Conservation (phyloP, 2,329 filamentous ascomycete species). For the Calonectria fujianensis region DNA sequence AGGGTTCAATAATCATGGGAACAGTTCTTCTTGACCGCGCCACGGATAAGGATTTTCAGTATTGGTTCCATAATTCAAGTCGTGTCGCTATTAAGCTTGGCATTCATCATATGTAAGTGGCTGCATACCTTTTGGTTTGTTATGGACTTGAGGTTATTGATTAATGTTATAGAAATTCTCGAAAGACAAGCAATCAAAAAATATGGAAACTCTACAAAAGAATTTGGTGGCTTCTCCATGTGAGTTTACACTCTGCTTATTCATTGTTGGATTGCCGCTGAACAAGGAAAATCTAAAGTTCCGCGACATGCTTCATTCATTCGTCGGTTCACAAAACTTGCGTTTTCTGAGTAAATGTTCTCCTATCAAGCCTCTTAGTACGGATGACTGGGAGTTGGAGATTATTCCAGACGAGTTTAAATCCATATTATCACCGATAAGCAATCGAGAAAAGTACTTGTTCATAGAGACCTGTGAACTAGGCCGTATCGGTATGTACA, state of each 20-base stretch:
- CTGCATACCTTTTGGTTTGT: not conserved
- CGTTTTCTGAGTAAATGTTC: not conserved
- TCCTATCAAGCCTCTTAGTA: not conserved
- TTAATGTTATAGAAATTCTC: not conserved
- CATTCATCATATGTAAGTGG: not conserved
- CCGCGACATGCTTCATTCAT: not conserved
- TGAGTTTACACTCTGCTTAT: not conserved
- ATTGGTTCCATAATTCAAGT: not conserved
- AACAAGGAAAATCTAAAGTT: not conserved
- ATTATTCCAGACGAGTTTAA: constrained; percentile 1
- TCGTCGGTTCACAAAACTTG: not conserved
- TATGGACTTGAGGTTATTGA: not conserved
- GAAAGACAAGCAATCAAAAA: not conserved
- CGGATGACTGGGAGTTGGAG: not conserved
- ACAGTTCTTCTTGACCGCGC: not conserved
- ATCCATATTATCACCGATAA: not conserved
- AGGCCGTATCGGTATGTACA: not conserved
- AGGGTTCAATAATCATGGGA: not conserved
- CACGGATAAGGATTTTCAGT: not conserved
- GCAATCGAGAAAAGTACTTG: not conserved
- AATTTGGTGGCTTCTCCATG: constrained; percentile 5
- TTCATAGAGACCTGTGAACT: not conserved
- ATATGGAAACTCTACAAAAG: not conserved
- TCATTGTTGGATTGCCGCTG: not conserved
- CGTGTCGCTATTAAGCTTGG: not conserved